phyloP scores from a whole-genome alignment of 2,329 filamentous ascomycete genomes.

The Anisogramma anomala region DNA sequence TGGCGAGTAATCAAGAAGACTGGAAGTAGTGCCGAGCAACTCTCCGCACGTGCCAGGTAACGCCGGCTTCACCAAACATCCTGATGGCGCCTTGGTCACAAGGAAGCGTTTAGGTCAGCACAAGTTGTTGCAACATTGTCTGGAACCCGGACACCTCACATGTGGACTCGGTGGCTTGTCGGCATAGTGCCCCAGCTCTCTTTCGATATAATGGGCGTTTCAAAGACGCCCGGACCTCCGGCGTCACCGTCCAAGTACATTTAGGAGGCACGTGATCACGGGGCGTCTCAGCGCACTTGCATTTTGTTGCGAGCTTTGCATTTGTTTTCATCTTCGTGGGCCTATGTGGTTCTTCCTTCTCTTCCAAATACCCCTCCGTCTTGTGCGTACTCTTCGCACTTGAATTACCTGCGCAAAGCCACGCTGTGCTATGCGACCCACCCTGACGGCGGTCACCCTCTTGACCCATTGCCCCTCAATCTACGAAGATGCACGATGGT shows the following conservation, averaged over 20 bases:
- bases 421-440: not conserved
- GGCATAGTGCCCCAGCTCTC: no score
- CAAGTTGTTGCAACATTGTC: no score
- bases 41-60: no score
- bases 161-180: no score
- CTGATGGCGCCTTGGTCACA: no score
- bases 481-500: constrained; percentile 25
- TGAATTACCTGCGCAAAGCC: not conserved
- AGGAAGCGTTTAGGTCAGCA: no score
- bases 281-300: not conserved
- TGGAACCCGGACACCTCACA: no score
- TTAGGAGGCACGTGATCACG: not conserved
- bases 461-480: constrained; percentile 51
- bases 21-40: no score
- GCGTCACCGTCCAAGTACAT: no score
- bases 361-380: not conserved
- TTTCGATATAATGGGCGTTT: no score
- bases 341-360: not conserved
- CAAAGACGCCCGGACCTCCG: no score
- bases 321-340: not conserved
- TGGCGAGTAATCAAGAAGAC: not conserved
- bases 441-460: constrained; percentile 48
- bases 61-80: no score
- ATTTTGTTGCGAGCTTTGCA: not conserved
- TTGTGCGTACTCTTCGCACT: not conserved